A percentile compares a stretch with the other conserved stretches of the same genome.
Conservation (phyloP, 805 yeast species). For the Yamadazyma nakazawae region DNA sequence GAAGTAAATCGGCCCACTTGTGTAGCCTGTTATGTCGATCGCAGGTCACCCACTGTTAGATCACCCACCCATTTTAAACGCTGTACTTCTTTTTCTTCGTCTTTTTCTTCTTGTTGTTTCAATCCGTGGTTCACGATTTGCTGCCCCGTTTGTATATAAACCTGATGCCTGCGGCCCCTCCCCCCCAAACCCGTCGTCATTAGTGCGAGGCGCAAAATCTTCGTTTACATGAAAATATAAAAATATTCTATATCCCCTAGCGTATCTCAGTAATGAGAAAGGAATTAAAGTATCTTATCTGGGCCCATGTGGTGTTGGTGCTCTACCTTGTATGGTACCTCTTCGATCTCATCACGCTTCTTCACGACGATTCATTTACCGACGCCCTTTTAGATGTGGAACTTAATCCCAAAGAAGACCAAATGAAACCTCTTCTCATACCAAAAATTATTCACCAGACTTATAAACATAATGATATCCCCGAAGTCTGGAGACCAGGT, state of each 20-base stretch:
- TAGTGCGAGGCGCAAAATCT: background rate
- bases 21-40: background rate
- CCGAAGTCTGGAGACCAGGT: slow-evolving; percentile 77
- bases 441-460: slow-evolving; percentile 95
- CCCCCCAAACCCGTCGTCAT: background rate
- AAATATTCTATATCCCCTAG: background rate
- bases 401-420: slow-evolving; percentile 50
- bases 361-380: slow-evolving; percentile 66
- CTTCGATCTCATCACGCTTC: slow-evolving; percentile 67
- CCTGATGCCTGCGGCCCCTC: background rate
- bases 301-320: slow-evolving; percentile 56
- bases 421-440: slow-evolving; percentile 52
- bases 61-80: too few relatives aligned
- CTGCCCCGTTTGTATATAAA: background rate
- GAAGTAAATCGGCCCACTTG: background rate
- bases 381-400: slow-evolving; percentile 66
- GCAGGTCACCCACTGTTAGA: too few relatives aligned
- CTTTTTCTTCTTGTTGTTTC: too few relatives aligned
- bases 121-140: too few relatives aligned
- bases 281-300: slow-evolving; percentile 59
- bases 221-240: background rate
- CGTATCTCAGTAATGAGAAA: slow-evolving; percentile 47
- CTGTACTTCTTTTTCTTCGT: too few relatives aligned
- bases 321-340: slow-evolving; percentile 57
- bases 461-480: slow-evolving; percentile 74